A percentile compares a stretch with the other conserved stretches of the same genome.
These are phyloP conservation scores for Capsicum rhomboideum DNA, from an alignment of 257 asterid species.

Conservation along the genomic window DNA sequence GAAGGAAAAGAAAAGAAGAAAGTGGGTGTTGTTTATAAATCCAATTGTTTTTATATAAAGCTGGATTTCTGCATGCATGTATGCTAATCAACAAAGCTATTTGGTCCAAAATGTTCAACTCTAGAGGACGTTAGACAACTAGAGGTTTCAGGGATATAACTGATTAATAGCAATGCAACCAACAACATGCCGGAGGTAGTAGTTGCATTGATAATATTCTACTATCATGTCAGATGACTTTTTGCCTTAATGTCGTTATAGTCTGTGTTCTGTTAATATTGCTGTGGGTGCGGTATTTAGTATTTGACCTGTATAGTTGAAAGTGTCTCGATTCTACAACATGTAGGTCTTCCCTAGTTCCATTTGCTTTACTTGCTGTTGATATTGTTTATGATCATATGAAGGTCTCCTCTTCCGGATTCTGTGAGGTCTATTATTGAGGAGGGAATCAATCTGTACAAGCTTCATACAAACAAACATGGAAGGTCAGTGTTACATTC, in stretches of 20 bases:
- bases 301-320: background rate
- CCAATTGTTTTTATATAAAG: background rate
- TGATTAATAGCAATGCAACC: background rate
- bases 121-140: background rate
- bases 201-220: background rate
- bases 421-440: conserved; percentile 55
- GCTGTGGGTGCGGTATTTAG: background rate
- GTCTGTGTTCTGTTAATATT: background rate
- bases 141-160: background rate
- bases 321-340: background rate
- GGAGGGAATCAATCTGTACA: conserved; percentile 76
- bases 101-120: background rate
- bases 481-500: conserved; percentile 41
- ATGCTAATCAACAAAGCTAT: background rate
- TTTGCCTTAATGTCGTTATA: background rate
- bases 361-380: background rate
- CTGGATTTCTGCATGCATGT: background rate
- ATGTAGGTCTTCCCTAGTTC: background rate
- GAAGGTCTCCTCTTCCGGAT: conserved; percentile 79
- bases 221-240: background rate
- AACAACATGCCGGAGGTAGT: background rate
- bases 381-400: conserved; percentile 12
- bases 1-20: background rate
- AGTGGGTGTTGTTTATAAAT: background rate
- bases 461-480: conserved; percentile 56